Evolutionary conservation across 768 basidiomycete genomes (phyloP).

Genomic region (Termitomyces heimii): DNA sequence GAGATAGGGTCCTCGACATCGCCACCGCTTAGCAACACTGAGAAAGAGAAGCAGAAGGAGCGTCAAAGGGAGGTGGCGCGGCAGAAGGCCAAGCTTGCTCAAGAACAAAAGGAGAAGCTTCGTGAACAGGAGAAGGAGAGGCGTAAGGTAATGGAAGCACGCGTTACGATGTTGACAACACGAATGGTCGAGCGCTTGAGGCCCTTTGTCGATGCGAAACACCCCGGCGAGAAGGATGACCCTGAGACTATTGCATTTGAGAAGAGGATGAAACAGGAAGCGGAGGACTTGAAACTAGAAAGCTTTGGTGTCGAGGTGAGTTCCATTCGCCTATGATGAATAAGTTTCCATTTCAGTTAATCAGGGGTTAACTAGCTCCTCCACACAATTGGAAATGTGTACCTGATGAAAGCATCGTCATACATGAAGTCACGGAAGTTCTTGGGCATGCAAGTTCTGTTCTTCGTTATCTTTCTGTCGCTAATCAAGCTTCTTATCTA

Average conservation of each 20-base stretch:
- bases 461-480: background rate
- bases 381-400: slow-evolving; percentile 87
- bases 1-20: slow-evolving; percentile 12
- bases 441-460: slow-evolving; percentile 69
- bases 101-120: slow-evolving; percentile 83
- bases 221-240: slow-evolving; percentile 76
- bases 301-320: slow-evolving; percentile 94
- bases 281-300: slow-evolving; percentile 93
- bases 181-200: slow-evolving; percentile 84
- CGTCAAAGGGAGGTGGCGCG: slow-evolving; percentile 31
- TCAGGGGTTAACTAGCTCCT: slow-evolving; percentile 51
- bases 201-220: slow-evolving; percentile 87
- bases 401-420: slow-evolving; percentile 89
- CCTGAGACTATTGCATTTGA: slow-evolving; percentile 79
- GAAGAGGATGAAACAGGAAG: slow-evolving; percentile 71
- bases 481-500: slow-evolving; percentile 18
- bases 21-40: slow-evolving; percentile 19
- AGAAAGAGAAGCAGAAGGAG: slow-evolving; percentile 36
- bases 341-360: background rate
- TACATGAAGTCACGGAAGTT: slow-evolving; percentile 90
- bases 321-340: slow-evolving; percentile 2
- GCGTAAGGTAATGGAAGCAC: slow-evolving; percentile 70
- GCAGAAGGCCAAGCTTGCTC: slow-evolving; percentile 50
- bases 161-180: slow-evolving; percentile 65
- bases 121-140: slow-evolving; percentile 79